Evolutionary conservation across 2,329 filamentous ascomycete genomes (phyloP), one percentile per base, ranked within the genome.

Genomic region (Lachnellula occidentalis): DNA sequence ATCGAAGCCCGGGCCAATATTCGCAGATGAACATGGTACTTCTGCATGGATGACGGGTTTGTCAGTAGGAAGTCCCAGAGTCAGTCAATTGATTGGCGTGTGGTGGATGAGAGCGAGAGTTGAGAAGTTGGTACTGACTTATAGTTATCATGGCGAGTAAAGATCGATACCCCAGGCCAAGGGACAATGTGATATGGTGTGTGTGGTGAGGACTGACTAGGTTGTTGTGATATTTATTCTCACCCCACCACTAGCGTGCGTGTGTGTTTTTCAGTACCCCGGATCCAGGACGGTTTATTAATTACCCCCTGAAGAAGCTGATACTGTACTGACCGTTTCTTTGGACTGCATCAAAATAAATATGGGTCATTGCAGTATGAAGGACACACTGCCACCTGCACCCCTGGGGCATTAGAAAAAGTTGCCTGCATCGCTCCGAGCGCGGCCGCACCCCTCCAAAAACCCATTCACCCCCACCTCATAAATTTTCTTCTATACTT

Each of bases 1-100:
- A 77, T 99, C 92, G 78, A 97, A 99, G 56, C 92, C 92, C 48
- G 92, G 92, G 64, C 90, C 92, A 69, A 97, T 96, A 78, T 97
- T 97, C 75, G 92, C 92, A 58, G 92, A 96, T 57, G 92, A 97
- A 76, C 90, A 95, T 61, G 92, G 92, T 58, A 90, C 90, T 74
- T 81, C 67, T 69, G 34, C 22, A 49, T 34, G 37, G 50, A 31
- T 47, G 43, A 24, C 49, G 6, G 46, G 45, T 22, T 24, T 31
- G 27, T 31, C 27, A 31, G 27, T 31, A 31, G 27, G 27, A 31
- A 31, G 8, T 31, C 27, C 27, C 27, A 31, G 27, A 31, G 27
- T 31, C 27, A 31, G 27, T 31, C 27, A 9, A 31, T 9, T 31
- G 9, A 27, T 27, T 27, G 27, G 27, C 7, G 8, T 8, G 27